Evolutionary conservation across 2,329 filamentous ascomycete genomes (phyloP).

Genomic region (Aspergillus pseudonomiae): DNA sequence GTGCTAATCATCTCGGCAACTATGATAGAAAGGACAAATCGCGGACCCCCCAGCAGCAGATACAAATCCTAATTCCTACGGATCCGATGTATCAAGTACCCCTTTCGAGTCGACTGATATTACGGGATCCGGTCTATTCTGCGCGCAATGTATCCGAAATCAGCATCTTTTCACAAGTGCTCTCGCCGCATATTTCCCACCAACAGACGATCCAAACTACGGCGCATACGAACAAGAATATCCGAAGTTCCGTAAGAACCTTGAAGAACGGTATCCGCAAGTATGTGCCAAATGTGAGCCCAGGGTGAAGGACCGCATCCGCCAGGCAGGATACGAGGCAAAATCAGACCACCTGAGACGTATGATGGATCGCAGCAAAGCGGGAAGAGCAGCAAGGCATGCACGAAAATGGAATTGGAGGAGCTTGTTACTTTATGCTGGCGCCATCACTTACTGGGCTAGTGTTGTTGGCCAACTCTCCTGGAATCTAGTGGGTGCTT

Average conservation of each 20-base stretch:
- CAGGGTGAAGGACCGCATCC: constrained; percentile 69
- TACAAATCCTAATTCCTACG: constrained; percentile 45
- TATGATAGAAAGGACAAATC: constrained; percentile 75
- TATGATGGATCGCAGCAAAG: constrained; percentile 68
- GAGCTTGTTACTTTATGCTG: constrained; percentile 45
- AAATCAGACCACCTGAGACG: constrained; percentile 78
- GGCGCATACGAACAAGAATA: constrained; percentile 68
- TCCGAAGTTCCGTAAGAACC: constrained; percentile 68
- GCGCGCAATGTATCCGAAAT: constrained; percentile 81
- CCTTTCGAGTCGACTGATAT: constrained; percentile 35
- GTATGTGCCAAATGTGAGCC: constrained; percentile 82
- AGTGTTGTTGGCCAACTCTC: constrained; percentile 48
- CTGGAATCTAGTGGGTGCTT: constrained; percentile 45
- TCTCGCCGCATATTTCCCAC: constrained; percentile 77
- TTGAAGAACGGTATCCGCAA: constrained; percentile 85
- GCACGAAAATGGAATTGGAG: constrained; percentile 46
- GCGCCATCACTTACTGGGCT: constrained; percentile 46
- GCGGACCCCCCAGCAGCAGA: constrained; percentile 76
- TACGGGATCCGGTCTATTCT: constrained; percentile 58
- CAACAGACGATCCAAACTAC: constrained; percentile 68
- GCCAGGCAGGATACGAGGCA: constrained; percentile 74
- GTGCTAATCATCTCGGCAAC: constrained; percentile 21
- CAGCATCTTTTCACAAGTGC: constrained; percentile 78
- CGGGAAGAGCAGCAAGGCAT: constrained; percentile 35
- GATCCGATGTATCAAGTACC: constrained; percentile 51